Evolutionary conservation across 73 alveolate genomes (phyloP), one percentile per base, ranked within the genome.

Genomic region (Blepharisma japonicum): DNA sequence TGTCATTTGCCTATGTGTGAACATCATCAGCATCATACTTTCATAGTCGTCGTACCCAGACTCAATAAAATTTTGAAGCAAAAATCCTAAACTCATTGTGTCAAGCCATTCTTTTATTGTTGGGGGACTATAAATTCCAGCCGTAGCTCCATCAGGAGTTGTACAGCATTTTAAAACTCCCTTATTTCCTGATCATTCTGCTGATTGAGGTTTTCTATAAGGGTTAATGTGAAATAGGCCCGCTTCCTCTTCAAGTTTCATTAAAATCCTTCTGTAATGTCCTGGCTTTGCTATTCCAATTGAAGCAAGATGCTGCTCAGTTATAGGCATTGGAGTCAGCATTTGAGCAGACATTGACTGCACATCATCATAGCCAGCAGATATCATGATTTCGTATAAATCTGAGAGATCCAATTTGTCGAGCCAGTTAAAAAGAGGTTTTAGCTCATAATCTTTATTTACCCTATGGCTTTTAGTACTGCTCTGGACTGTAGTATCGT

Each of bases 221-320:
- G 55, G 46, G 68, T 77, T 83, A 50, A 79, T 72, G 53, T 4
- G n/a, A 51, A 61, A 46, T 32, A 86, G 46, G 47, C 77, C 83
- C 0, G 87, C 88, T 61, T 55, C 80, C 67, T 87, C 89, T 78
- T 87, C 94, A 2, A 87, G 79, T 70, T 83, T 84, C 20, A 87
- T 83, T 45, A 87, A 55, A 27, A 87, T 81, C 77, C 77, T 49
- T 49, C 87, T 80, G 20, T 91, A 42, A 32, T 87, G 79, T 6
- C 91, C 87, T 14, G 89, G 79, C 18, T 55, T 72, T 4, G 14
- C 20, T 39, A 87, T 67, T 14, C 94, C 94, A 20, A 87, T 82
- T 25, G 81, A 88, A 81, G 76, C 77, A 23, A 87, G 79, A 77
- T 76, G 77, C 77, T 83, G 50, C 74, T 87, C 85, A 49, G 84